phyloP scores from a whole-genome alignment of 2,329 filamentous ascomycete genomes.

The Microsporum ferrugineum region DNA sequence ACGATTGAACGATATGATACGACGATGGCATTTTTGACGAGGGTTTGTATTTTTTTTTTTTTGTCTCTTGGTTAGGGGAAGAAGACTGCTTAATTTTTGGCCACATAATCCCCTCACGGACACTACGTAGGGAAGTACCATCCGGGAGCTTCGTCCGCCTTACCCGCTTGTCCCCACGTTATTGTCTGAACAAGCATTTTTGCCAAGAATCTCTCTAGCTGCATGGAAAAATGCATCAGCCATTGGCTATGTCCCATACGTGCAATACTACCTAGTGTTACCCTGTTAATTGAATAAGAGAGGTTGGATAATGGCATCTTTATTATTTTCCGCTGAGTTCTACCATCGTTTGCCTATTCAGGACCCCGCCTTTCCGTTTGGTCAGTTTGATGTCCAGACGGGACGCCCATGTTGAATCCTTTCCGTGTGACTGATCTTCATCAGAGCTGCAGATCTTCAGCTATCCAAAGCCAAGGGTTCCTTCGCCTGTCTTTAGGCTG shows the following conservation, averaged over 20 bases:
- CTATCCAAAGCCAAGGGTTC: not conserved
- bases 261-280: not conserved
- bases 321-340: not conserved
- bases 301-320: not conserved
- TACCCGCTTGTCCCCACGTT: not conserved
- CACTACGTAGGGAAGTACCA: not conserved
- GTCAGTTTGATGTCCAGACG: not conserved
- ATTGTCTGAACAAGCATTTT: slow-evolving; percentile 1
- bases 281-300: not conserved
- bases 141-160: not conserved
- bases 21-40: not conserved
- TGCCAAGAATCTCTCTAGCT: not conserved
- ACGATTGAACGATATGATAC: not conserved
- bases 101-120: not conserved
- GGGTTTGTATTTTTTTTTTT: not conserved
- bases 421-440: not conserved
- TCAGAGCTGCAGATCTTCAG: not conserved
- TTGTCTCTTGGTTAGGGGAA: not conserved
- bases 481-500: not conserved
- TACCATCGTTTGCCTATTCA: not conserved
- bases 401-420: not conserved
- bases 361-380: not conserved
- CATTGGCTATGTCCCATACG: not conserved
- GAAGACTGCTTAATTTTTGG: not conserved
- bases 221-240: not conserved